Conservation (phyloP, 495 filamentous ascomycete species). For the Penicillium crystallinum region DNA sequence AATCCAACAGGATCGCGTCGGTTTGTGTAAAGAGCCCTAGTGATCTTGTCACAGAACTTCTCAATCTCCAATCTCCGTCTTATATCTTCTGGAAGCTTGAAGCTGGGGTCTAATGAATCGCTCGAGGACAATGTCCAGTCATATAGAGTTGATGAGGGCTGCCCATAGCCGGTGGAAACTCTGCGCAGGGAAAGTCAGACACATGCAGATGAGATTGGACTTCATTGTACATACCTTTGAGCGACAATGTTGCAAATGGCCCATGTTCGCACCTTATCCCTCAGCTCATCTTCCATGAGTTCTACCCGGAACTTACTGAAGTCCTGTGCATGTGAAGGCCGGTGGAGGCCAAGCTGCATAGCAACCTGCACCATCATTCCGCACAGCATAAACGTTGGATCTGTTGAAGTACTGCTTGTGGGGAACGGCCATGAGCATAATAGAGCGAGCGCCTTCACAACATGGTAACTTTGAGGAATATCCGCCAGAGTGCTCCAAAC, state of each 20-base stretch:
- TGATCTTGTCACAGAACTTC: slow-evolving; percentile 80
- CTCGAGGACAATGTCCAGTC: slow-evolving; percentile 74
- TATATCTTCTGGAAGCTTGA: slow-evolving; percentile 61
- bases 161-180: slow-evolving; percentile 84
- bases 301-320: slow-evolving; percentile 80
- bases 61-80: slow-evolving; percentile 71
- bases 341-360: slow-evolving; percentile 84
- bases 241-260: slow-evolving; percentile 88
- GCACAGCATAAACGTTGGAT: slow-evolving; percentile 85
- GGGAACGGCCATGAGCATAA: slow-evolving; percentile 90
- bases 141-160: slow-evolving; percentile 82
- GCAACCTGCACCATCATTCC: slow-evolving; percentile 92
- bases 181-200: slow-evolving; percentile 29
- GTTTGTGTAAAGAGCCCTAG: slow-evolving; percentile 77
- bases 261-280: slow-evolving; percentile 85
- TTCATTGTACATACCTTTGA: slow-evolving; percentile 52
- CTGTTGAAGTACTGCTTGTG: slow-evolving; percentile 75
- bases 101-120: slow-evolving; percentile 58
- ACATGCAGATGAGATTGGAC: not conserved
- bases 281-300: slow-evolving; percentile 76
- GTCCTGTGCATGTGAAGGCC: slow-evolving; percentile 84
- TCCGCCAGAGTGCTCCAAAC: slow-evolving; percentile 80
- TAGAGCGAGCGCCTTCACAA: slow-evolving; percentile 86
- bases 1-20: slow-evolving; percentile 69
- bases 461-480: slow-evolving; percentile 78